Base-by-base conservation (phyloP, 257 asterid species). In the Solanum arcanum region DNA sequence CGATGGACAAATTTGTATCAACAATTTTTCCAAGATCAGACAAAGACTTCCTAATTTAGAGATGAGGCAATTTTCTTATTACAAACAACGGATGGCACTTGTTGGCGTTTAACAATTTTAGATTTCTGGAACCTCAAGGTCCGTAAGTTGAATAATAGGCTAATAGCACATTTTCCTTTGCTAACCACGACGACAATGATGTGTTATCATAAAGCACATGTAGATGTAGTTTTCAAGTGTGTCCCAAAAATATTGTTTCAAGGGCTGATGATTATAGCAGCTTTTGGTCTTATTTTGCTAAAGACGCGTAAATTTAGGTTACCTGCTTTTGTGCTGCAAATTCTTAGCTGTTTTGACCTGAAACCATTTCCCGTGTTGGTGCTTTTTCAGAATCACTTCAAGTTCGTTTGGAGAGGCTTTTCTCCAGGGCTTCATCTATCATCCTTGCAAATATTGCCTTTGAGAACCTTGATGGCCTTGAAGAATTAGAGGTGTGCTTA, bases 391-490 rank as follows among this genome's bases (percentile, higher is more conserved):
- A 95, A 82, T 90, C 92, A 84, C 86, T 97, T 86, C 95, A 91
- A 90, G 94, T 85, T 87, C 95, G 93, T 88, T 88, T 96, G 85
- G 94, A 86, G 94, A 88, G 90, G 68, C 90, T 97, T 59, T 94
- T 97, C 93, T 91, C 93, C 90, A 95, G 93, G 87, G 94, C 93
- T 29, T 88, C 98, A 86, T 96, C 98, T 84, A 87, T 89, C 86
- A 84, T 89, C 90, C 92, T 96, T 77, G 95, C 97, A 78, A 91
- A 96, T 91, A 91, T 95, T 90, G 75, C 93, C 88, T 92, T 94
- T 80, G 92, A 93, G 83, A 93, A 92, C 91, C 92, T 96, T 80
- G 93, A 94, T 87, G 87, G 88, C 62, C 91, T 95, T 86, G 96
- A 94, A 86, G 96, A 94, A 81, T 91, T 91, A 75, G 96, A 97